Evolutionary conservation across 2,329 filamentous ascomycete species (phyloP), one percentile per base, ranked within the genome.

Genomic region (Cladosporium phlei): DNA sequence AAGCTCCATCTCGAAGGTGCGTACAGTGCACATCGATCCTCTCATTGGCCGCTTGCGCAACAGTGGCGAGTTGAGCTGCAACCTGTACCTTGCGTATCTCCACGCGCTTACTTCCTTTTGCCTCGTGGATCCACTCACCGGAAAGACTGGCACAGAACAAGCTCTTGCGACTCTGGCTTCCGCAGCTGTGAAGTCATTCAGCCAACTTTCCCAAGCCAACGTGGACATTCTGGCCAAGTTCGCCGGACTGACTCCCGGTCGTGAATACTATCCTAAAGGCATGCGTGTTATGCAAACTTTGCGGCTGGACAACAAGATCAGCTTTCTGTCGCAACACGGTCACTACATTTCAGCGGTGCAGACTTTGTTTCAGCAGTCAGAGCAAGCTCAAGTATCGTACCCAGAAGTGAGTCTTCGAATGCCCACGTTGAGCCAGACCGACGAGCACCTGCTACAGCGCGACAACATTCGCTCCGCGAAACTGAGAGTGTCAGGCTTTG

Each of bases 41-140:
- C 70, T 77, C 1, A 59, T 86, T 0, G 70, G 76, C 2, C 83
- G 79, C 29, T 68, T 80, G 0, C 65, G 76, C 0, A 81, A 85
- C 35, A 77, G 77, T 0, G 58, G 59, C 0, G 52, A 61, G 81
- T 0, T 62, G 80, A 0, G 51, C 30, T 47, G 51, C 50, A 54
- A 55, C 34, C 42, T 62, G 1, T 55, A 50, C 29, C n/a, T 58
- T 54, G 80, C 79, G 0, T 60, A 73, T 3, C 59, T 80, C 1
- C 82, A 86, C 55, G 82, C 81, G 0, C 62, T 73, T 3, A 86
- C 82, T 0, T 82, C 81, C 0, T 78, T 74, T 22, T 55, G 73
- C 0, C 25, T 85, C 0, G 73, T 77, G 0, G 83, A 86, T 55
- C 62, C 68, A 0, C 66, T 86, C 0, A 85, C 80, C 0, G 65